phyloP scores from a whole-genome alignment of 257 asterid genomes.

The Nicotiana attenuata region DNA sequence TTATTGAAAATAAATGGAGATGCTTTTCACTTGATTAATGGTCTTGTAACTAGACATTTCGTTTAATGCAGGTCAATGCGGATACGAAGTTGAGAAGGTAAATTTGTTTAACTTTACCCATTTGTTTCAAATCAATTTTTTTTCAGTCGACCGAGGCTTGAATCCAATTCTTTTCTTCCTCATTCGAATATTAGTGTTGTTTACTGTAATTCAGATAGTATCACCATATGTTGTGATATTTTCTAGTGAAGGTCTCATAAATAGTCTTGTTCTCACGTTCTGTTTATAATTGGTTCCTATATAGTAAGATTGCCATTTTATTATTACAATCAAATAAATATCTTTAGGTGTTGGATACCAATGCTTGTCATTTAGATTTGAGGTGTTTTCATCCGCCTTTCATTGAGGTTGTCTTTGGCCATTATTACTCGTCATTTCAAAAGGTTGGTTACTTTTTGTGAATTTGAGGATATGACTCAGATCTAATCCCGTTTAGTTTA shows the following conservation, averaged over 20 bases:
- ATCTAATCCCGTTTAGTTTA: neutral
- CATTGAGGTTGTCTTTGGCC: no score
- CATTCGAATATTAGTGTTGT: neutral
- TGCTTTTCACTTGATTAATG: neutral
- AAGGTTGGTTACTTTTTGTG: neutral
- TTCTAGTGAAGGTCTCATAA: neutral
- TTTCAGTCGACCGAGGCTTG: neutral
- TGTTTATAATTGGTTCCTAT: neutral
- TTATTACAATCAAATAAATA: neutral
- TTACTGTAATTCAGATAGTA: neutral
- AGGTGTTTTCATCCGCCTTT: no score
- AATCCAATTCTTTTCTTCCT: neutral
- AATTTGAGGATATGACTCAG: neutral
- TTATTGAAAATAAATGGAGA: no score
- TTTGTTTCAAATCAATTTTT: neutral
- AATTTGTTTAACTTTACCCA: conserved; percentile 14
- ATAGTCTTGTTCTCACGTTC: neutral
- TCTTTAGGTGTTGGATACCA: neutral
- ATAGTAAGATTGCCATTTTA: neutral
- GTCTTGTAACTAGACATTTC: neutral
- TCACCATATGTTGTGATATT: neutral
- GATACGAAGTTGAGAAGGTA: conserved; percentile 74
- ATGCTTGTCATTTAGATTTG: no score
- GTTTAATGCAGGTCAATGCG: conserved; percentile 70
- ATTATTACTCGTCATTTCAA: neutral